Base-by-base conservation (phyloP, 2,329 filamentous ascomycete genomes). In the Onygenales sp. region DNA sequence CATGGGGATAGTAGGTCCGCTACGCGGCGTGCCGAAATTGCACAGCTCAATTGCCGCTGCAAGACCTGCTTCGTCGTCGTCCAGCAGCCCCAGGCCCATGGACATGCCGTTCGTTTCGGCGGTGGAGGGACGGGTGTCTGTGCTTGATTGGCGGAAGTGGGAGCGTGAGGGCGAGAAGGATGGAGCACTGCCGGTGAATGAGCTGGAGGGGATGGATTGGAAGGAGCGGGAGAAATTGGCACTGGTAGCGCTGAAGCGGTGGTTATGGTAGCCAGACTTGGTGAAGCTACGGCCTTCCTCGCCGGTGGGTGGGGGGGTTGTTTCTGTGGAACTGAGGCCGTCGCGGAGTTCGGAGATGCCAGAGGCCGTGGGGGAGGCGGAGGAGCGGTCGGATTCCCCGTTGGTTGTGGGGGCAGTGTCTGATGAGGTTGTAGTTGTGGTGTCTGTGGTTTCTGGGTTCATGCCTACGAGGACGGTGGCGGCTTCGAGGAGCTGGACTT, bases 401-500 rank as follows among this genome's bases (percentile, higher is more conserved):
- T 78, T 14, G 82, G 85, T 54, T 54, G 84, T 78, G 17, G 82
- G 84, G 54, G 84, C 76, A 39, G 82, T 85, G 55, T 85, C 82
- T 32, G 83, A 82, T 54, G 84, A 79, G 4, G 82, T 27, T 27
- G 21, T 27, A 27, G 21, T 27, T 3, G 21, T 27, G 5, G 21
- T 27, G 21, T 27, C 84, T 42, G 79, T 75, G 47, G 77, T 78
- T 57, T 86, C 78, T 54, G 74, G 68, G 65, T 83, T 96, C 91
- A 98, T 97, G 65, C 84, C 85, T 55, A 97, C 86, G 59, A 98
- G 78, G 51, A 97, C 93, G n/a, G 90, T 95, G 41, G 93, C 93
- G 42, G 93, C 93, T 73, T 98, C 93, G 56, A 98, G 81, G 56
- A 98, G 81, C 72, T 98, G 93, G 51, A 98, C 93, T 76, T 98